Percentiles rank a stretch among this genome's conserved stretches.
Evolutionary conservation across 805 yeast species (phyloP).

Genomic region (Candida qinlingensis): DNA sequence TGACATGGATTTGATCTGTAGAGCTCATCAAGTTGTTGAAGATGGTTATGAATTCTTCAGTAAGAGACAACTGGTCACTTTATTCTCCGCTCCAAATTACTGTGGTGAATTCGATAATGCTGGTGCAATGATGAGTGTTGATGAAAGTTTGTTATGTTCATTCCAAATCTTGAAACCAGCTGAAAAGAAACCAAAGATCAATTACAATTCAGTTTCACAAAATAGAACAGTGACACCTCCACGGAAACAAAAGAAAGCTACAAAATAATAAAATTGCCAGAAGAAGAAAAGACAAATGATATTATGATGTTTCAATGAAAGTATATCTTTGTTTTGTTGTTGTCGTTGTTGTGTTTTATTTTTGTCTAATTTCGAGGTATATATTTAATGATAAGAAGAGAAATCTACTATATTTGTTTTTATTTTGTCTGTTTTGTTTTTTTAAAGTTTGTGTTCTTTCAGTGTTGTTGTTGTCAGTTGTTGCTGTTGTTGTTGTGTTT

Average conservation of each 20-base stretch:
- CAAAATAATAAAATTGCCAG: conserved; percentile 29
- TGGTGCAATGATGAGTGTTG: conserved; percentile 99
- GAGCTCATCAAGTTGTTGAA: conserved; percentile 99
- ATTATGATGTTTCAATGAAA: not conserved
- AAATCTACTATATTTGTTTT: not conserved
- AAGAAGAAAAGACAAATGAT: not conserved
- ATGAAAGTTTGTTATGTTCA: conserved; percentile 91
- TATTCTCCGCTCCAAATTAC: conserved; percentile 95
- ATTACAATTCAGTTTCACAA: conserved; percentile 33
- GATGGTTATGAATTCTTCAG: conserved; percentile 98
- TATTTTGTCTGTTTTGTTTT: not conserved
- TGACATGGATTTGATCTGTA: conserved; percentile 95
- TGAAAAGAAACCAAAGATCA: conserved; percentile 81
- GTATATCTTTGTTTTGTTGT: not conserved
- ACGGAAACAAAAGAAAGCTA: conserved; percentile 48
- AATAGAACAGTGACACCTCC: conserved; percentile 56
- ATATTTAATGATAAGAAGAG: not conserved
- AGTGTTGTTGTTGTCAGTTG: not conserved
- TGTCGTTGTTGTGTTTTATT: not conserved
- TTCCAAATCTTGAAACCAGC: conserved; percentile 97
- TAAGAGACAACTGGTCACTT: conserved; percentile 91
- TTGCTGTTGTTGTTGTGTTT: not conserved
- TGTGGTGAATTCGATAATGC: conserved; percentile 99
- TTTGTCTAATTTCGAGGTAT: not conserved
- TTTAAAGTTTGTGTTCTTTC: not conserved